These are phyloP conservation scores for Sclerotinia subarctica DNA, from an alignment of 2,329 filamentous ascomycete genomes.

Conservation along the genomic window DNA sequence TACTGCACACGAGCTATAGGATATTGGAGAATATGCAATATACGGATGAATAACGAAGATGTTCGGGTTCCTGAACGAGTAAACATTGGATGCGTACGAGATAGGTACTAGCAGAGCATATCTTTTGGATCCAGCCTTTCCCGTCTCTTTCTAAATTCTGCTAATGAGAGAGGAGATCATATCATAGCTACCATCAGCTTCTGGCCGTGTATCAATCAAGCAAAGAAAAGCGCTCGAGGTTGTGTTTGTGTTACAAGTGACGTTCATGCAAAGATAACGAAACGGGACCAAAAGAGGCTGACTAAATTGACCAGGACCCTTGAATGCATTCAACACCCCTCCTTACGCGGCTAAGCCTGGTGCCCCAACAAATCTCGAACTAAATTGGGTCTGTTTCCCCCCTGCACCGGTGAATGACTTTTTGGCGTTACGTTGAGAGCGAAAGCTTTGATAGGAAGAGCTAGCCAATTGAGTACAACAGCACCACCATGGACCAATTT, in stretches of 20 bases:
- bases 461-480: neutral
- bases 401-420: constrained; percentile 18
- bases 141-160: too few relatives aligned
- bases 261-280: constrained; percentile 8
- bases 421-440: constrained; percentile 21
- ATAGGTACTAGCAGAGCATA: too few relatives aligned
- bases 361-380: constrained; percentile 22
- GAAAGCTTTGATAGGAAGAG: constrained; percentile 4
- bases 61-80: neutral
- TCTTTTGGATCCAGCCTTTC: too few relatives aligned
- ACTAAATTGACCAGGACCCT: neutral
- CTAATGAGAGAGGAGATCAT: too few relatives aligned
- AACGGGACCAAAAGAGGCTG: neutral
- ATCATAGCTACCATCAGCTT: too few relatives aligned
- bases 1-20: neutral
- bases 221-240: neutral
- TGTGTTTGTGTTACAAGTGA: neutral
- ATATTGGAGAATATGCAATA: neutral
- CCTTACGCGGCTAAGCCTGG: neutral
- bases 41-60: neutral
- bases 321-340: constrained; percentile 12
- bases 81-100: neutral
- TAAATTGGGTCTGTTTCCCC: constrained; percentile 12
- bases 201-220: too few relatives aligned
- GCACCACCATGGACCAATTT: neutral